These are phyloP conservation scores for Hypoxylon intermedium DNA, from an alignment of 495 filamentous ascomycete species.

Conservation along the genomic window DNA sequence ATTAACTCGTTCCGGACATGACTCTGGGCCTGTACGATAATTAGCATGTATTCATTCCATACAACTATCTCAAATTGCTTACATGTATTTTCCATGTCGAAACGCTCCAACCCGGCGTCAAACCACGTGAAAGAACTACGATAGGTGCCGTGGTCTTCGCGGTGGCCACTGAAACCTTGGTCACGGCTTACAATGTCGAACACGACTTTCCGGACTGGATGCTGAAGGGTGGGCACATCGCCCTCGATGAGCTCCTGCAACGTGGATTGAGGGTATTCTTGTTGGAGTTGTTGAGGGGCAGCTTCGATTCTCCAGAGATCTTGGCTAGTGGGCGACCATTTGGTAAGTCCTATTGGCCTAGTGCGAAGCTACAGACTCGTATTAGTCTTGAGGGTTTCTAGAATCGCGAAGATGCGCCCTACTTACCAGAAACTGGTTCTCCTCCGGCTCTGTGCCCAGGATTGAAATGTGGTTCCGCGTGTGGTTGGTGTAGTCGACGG, in stretches of 20 bases:
- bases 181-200: constrained; percentile 71
- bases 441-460: constrained; percentile 18
- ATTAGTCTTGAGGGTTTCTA: constrained; percentile 4
- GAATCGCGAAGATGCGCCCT: not conserved
- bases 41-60: constrained; percentile 4
- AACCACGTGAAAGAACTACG: constrained; percentile 73
- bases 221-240: constrained; percentile 41
- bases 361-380: constrained; percentile 48
- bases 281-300: constrained; percentile 25
- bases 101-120: constrained; percentile 63
- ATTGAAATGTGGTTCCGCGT: constrained; percentile 14
- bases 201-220: constrained; percentile 64
- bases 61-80: not conserved
- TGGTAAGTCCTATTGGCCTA: constrained; percentile 49
- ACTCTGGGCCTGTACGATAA: not conserved
- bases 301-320: constrained; percentile 22
- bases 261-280: constrained; percentile 43
- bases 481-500: constrained; percentile 26
- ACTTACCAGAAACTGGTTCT: constrained; percentile 52
- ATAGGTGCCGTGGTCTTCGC: constrained; percentile 55
- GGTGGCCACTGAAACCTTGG: constrained; percentile 65
- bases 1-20: constrained; percentile 7
- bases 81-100: constrained; percentile 40
- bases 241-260: constrained; percentile 44
- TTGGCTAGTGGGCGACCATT: constrained; percentile 33